Evolutionary conservation across 345 rosid genomes (phyloP).

Genomic region (Populus ilicifolia): DNA sequence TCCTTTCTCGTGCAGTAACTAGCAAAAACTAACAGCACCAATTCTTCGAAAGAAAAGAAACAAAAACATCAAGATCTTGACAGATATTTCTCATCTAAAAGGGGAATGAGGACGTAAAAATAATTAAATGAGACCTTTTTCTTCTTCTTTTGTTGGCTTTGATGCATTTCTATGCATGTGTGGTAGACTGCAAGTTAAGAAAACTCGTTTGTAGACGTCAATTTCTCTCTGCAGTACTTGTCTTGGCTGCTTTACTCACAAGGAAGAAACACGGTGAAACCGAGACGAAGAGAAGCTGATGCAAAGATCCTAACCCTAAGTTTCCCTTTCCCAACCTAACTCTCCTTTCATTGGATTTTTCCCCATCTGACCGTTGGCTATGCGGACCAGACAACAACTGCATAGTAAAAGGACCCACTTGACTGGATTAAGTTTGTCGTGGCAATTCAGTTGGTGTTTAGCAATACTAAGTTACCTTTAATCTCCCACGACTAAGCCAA

Average conservation of each 20-base stretch:
- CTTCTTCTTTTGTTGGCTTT: neutral
- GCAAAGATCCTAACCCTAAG: constrained; percentile 32
- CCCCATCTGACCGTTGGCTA: constrained; percentile 48
- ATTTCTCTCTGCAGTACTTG: constrained; percentile 20
- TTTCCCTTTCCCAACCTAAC: constrained; percentile 50
- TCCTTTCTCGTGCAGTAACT: constrained; percentile 3
- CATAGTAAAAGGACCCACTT: constrained; percentile 21
- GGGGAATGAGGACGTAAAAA: neutral
- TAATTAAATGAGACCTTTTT: neutral
- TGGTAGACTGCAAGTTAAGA: constrained; percentile 59
- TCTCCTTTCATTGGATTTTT: constrained; percentile 35
- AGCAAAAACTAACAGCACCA: constrained; percentile 8
- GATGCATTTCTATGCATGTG: constrained; percentile 19
- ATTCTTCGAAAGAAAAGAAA: neutral
- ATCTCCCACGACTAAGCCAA: constrained; percentile 9
- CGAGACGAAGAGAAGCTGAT: constrained; percentile 11
- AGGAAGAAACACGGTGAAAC: constrained; percentile 27
- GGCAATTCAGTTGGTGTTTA: constrained; percentile 1
- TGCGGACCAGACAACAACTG: constrained; percentile 37
- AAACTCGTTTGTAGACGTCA: constrained; percentile 22
- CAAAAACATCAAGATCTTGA: constrained; percentile 3
- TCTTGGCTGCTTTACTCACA: constrained; percentile 36
- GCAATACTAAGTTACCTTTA: neutral
- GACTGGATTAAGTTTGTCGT: constrained; percentile 5
- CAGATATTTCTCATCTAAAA: constrained; percentile 6